phyloP scores from a whole-genome alignment of 2,329 filamentous ascomycete species.

The Elsinoe australis region DNA sequence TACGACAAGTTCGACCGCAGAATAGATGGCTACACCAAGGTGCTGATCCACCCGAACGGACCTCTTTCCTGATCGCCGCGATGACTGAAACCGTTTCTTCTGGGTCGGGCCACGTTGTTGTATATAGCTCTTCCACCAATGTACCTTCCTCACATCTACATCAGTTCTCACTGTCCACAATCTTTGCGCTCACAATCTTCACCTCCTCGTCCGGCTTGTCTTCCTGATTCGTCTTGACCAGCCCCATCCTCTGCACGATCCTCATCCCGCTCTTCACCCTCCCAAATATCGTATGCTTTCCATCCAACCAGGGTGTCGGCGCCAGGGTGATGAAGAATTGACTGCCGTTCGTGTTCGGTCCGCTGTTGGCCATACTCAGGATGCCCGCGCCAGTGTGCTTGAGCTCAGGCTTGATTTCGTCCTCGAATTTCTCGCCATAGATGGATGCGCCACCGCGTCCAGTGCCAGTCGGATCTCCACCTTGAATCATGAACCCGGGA shows the following conservation, averaged over 20 bases:
- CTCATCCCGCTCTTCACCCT: slow-evolving; percentile 75
- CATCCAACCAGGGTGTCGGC: slow-evolving; percentile 91
- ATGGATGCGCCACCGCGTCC: slow-evolving; percentile 83
- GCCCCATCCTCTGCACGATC: slow-evolving; percentile 77
- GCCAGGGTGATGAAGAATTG: slow-evolving; percentile 96
- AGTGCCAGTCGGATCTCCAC: slow-evolving; percentile 83
- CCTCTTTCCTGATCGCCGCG: slow-evolving; percentile 22
- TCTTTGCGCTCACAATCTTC: slow-evolving; percentile 64
- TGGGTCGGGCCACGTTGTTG: background rate
- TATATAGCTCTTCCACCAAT: slow-evolving; percentile 11
- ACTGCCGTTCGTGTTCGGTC: slow-evolving; percentile 84
- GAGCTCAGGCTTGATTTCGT: slow-evolving; percentile 71
- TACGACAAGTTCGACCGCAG: slow-evolving; percentile 61
- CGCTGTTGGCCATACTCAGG: slow-evolving; percentile 94
- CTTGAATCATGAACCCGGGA: slow-evolving; percentile 92
- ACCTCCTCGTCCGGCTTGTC: slow-evolving; percentile 78
- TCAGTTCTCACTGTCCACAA: slow-evolving; percentile 54
- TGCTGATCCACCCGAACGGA: slow-evolving; percentile 59
- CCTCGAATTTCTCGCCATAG: slow-evolving; percentile 88
- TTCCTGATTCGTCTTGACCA: slow-evolving; percentile 73
- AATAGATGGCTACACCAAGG: slow-evolving; percentile 61
- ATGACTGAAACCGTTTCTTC: background rate
- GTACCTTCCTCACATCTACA: background rate
- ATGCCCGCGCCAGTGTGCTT: slow-evolving; percentile 91
- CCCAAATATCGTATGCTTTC: slow-evolving; percentile 95